Conservation (phyloP, 495 filamentous ascomycete genomes). For the Diplogelasinospora grovesii region DNA sequence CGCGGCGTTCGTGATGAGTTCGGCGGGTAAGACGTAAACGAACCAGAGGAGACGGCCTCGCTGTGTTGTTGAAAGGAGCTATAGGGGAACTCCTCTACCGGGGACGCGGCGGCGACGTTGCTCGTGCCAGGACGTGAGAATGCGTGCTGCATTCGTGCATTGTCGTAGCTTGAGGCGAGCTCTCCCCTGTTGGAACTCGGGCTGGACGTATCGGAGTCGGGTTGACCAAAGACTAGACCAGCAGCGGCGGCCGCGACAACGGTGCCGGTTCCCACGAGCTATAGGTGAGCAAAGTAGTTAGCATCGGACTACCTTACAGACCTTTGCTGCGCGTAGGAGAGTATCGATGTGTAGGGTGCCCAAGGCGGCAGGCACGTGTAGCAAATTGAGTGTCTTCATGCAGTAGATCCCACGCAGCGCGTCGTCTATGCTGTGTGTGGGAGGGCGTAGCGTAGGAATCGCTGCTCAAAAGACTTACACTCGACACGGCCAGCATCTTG, state of each 20-base stretch:
- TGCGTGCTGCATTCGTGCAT: slow-evolving; percentile 23
- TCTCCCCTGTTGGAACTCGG: slow-evolving; percentile 36
- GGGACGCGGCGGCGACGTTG: slow-evolving; percentile 22
- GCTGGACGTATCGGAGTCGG: slow-evolving; percentile 26
- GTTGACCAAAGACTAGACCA: slow-evolving; percentile 47
- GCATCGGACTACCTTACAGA: too few relatives aligned
- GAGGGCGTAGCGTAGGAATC: too few relatives aligned
- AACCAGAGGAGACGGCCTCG: slow-evolving; percentile 14
- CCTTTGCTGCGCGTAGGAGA: too few relatives aligned
- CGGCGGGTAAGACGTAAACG: slow-evolving; percentile 26
- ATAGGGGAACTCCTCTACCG: slow-evolving; percentile 30
- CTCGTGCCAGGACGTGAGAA: slow-evolving; percentile 38
- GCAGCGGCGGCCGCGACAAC: slow-evolving; percentile 53
- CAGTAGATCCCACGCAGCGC: too few relatives aligned
- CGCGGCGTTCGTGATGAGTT: slow-evolving; percentile 22
- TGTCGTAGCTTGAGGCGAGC: slow-evolving; percentile 32
- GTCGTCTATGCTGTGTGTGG: too few relatives aligned
- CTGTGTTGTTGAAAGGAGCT: slow-evolving; percentile 22
- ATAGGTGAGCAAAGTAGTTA: slow-evolving; percentile 11
- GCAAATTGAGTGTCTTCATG: too few relatives aligned
- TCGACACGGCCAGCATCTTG: slow-evolving; percentile 58
- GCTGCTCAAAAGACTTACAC: slow-evolving; percentile 52
- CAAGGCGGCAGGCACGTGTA: background rate
- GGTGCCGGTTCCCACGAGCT: slow-evolving; percentile 54
- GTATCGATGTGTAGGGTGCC: background rate